A percentile compares a stretch with the other conserved stretches of the same genome.
Evolutionary conservation across 257 asterid genomes (phyloP).

Genomic region (Fraxinus cuspidata): DNA sequence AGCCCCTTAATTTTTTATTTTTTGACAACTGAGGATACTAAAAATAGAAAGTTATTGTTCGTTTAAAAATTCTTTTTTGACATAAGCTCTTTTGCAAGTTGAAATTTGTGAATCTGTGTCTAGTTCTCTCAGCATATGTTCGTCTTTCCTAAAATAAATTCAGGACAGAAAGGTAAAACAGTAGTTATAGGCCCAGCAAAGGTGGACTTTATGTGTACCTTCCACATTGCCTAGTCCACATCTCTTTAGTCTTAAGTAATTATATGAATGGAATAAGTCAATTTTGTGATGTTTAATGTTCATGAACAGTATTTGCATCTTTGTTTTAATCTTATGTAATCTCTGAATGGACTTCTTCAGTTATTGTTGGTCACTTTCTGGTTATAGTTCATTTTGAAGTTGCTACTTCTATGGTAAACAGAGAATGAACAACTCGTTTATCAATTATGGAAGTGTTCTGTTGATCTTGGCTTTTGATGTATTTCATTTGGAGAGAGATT

Average conservation of each 20-base stretch:
- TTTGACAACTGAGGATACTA: neutral
- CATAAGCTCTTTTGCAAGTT: neutral
- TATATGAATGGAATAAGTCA: neutral
- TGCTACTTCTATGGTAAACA: neutral
- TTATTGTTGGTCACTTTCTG: neutral
- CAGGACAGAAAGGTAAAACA: neutral
- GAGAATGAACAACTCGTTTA: neutral
- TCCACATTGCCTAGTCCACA: neutral
- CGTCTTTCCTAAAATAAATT: neutral
- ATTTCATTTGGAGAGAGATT: neutral
- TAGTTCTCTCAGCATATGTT: neutral
- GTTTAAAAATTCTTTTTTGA: neutral
- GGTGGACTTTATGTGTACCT: neutral
- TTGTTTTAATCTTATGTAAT: neutral
- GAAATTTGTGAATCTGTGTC: neutral
- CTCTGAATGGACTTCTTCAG: neutral
- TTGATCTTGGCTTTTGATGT: constrained; percentile 13
- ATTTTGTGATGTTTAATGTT: neutral
- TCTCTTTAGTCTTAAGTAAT: neutral
- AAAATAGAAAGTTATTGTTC: neutral
- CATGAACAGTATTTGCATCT: neutral
- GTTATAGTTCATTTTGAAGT: neutral
- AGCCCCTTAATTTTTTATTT: neutral
- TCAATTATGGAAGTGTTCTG: neutral
- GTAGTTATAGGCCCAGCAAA: neutral